phyloP scores from a whole-genome alignment of 2,329 filamentous ascomycete species.

The Elsinoe fawcettii region DNA sequence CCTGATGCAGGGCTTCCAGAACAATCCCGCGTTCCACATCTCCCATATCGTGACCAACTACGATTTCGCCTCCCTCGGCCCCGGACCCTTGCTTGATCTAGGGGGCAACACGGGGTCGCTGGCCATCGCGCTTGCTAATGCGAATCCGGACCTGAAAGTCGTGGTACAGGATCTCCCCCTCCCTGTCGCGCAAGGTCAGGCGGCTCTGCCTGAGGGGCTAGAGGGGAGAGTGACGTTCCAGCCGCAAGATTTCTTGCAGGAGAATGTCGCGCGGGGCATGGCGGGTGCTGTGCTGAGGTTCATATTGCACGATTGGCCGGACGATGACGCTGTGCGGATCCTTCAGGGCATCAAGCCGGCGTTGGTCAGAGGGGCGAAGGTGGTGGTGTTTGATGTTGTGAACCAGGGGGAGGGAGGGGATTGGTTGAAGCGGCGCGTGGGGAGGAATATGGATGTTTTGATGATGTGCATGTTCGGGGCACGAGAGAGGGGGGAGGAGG shows the following conservation, averaged over 20 bases:
- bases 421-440: neutral
- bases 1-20: constrained; percentile 35
- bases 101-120: constrained; percentile 24
- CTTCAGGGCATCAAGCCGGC: constrained; percentile 9
- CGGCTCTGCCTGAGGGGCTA: neutral
- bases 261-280: constrained; percentile 23
- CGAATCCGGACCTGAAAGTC: constrained; percentile 31
- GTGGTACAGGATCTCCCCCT: constrained; percentile 26
- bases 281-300: constrained; percentile 30
- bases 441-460: constrained; percentile 24
- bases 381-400: neutral
- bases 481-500: constrained; percentile 22
- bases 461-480: constrained; percentile 32
- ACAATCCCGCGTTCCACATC: constrained; percentile 55
- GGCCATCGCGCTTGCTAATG: constrained; percentile 34
- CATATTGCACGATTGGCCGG: constrained; percentile 28
- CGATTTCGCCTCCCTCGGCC: constrained; percentile 53
- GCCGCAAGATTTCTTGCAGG: neutral
- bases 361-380: neutral
- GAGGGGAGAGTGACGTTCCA: neutral
- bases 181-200: constrained; percentile 22
- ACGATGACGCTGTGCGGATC: constrained; percentile 26
- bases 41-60: constrained; percentile 59
- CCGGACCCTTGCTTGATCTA: constrained; percentile 26
- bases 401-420: neutral